Evolutionary conservation across 352 stramenopile species (phyloP).

Genomic region (Phytopythium boreale): DNA sequence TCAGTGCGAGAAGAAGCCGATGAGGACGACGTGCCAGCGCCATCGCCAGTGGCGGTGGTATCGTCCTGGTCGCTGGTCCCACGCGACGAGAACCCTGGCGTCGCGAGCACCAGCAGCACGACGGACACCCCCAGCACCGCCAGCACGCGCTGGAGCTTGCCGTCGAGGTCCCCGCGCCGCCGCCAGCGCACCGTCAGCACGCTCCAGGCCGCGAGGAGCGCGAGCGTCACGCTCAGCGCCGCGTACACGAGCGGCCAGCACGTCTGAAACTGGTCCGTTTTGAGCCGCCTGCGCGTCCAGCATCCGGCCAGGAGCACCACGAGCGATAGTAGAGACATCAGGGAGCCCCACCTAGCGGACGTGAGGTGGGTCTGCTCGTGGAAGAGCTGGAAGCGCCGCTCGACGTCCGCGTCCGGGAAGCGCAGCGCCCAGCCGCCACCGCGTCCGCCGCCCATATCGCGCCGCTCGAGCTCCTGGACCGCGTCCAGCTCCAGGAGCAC

Average conservation of each 20-base stretch:
- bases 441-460: conserved; percentile 21
- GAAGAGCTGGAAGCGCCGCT: conserved; percentile 56
- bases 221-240: conserved; percentile 9
- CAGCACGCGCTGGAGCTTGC: conserved; percentile 24
- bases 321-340: conserved; percentile 28
- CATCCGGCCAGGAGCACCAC: conserved; percentile 34
- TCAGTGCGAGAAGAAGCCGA: background rate
- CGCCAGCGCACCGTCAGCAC: background rate
- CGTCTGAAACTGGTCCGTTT: conserved; percentile 9
- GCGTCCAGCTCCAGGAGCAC: conserved; percentile 45
- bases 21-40: background rate
- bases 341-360: conserved; percentile 31
- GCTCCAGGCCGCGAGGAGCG: conserved; percentile 16
- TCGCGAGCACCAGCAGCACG: conserved; percentile 22
- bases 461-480: conserved; percentile 36
- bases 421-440: conserved; percentile 33
- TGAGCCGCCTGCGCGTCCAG: conserved; percentile 23
- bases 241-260: conserved; percentile 29
- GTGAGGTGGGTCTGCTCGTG: conserved; percentile 47
- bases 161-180: background rate
- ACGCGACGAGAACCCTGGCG: conserved; percentile 27
- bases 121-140: conserved; percentile 24
- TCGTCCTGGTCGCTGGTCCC: conserved; percentile 14
- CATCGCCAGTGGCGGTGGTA: background rate
- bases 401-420: conserved; percentile 41